These are phyloP conservation scores for Aspergillus novoparasiticus DNA, from an alignment of 2,329 filamentous ascomycete species.

Conservation along the genomic window DNA sequence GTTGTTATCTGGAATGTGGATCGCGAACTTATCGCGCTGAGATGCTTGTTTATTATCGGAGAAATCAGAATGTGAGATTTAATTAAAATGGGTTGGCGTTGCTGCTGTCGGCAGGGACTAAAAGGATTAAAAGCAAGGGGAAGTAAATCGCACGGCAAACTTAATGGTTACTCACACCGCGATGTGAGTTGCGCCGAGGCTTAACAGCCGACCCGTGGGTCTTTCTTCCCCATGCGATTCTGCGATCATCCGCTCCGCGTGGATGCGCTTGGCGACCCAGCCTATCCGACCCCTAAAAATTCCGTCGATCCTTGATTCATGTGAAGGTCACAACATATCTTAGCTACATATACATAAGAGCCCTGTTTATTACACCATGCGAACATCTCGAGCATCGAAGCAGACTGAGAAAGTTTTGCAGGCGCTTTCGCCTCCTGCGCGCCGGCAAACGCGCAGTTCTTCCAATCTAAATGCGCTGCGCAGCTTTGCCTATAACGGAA, in stretches of 20 bases:
- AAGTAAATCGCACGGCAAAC: background rate
- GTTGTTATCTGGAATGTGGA: conserved; percentile 12
- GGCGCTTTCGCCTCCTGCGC: conserved; percentile 43
- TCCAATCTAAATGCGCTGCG: conserved; percentile 27
- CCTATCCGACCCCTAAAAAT: background rate
- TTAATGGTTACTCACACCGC: background rate
- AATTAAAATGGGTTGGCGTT: background rate
- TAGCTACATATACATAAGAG: background rate
- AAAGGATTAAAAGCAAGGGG: conserved; percentile 1
- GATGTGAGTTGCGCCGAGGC: background rate
- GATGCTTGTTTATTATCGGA: background rate
- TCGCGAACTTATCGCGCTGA: background rate
- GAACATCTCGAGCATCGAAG: conserved; percentile 60
- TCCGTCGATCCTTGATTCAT: conserved; percentile 18
- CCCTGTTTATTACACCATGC: conserved; percentile 48
- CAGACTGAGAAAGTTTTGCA: conserved; percentile 62
- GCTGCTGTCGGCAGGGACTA: conserved; percentile 7
- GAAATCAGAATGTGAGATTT: background rate
- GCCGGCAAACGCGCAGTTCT: conserved; percentile 50
- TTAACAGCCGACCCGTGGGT: background rate
- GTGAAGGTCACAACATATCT: conserved; percentile 17
- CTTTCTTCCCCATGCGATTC: conserved; percentile 1
- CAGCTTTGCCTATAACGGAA: conserved; percentile 30
- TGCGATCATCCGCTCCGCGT: background rate
- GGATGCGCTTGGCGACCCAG: background rate